Base-by-base conservation (phyloP, 768 basidiomycete genomes). In the Xerocomellus amylosporus region DNA sequence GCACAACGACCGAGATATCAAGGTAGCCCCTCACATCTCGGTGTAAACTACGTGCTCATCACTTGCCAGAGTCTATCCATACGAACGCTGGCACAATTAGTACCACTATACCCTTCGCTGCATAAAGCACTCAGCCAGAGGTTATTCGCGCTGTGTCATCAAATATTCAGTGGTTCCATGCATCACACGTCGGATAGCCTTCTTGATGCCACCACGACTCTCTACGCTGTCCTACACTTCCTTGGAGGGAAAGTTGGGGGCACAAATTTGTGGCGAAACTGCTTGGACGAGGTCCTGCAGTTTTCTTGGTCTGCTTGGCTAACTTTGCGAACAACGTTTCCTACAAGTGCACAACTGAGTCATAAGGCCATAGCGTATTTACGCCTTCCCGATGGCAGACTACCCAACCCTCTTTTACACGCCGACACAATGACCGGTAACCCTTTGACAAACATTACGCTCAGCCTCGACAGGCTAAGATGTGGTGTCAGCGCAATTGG, bases 161-260 rank as follows among this genome's bases (percentile, higher is more conserved):
- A 77, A 37, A 75, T 79, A 58, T 74, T 93, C 31, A 77, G 78
- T 54, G 86, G 87, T 19, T 77, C 78, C 19, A 62, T 76, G 13
- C 76, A 77, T 4, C 73, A 70, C 15, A 71, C 79, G 2, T 76
- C 74, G 4, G 73, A 77, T 46, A 30, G 49, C 17, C 53, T 64
- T 22, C 60, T 86, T 6, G 59, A 71, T 39, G 75, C 83, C 14
- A 78, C 85, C 2, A 83, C 83, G 7, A 65, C 72, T 19, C 75
- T 93, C 20, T 88, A 86, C 53, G 72, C 84, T 4, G 71, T 77
- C 22, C 75, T 93, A 6, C 86, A 86, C 67, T 71, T 81, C 28
- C 85, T 87, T 0, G 89, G 89, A 20, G 91, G 92, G 8, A 93
- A 91, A 70, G 84, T 89, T 9, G 88, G 86, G 24, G 84, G 85